Percentiles rank a stretch among this genome's conserved stretches.
phyloP scores from a whole-genome alignment of 73 alveolate species.

The Uronychia setigera region DNA sequence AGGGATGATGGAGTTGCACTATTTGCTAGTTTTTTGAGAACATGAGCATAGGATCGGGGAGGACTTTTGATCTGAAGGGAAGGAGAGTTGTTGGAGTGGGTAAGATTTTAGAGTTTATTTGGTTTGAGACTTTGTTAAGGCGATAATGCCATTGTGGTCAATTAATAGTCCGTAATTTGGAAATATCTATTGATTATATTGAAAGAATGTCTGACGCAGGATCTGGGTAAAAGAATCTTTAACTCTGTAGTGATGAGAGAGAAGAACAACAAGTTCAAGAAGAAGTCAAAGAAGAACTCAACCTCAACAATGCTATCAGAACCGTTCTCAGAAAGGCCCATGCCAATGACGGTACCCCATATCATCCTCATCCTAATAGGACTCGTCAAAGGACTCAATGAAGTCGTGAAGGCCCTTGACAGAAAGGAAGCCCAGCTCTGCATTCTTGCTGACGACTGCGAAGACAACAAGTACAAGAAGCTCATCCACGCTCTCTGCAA shows the following conservation, averaged over 20 bases:
- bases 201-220: neutral
- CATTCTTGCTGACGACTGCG: slow-evolving; percentile 84
- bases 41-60: neutral
- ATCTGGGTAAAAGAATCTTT: neutral
- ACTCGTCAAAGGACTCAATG: slow-evolving; percentile 82
- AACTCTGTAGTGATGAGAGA: slow-evolving; percentile 8
- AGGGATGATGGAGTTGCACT: neutral
- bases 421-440: slow-evolving; percentile 72
- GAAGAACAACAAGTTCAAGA: slow-evolving; percentile 32
- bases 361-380: slow-evolving; percentile 49
- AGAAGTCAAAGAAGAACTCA: slow-evolving; percentile 43
- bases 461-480: slow-evolving; percentile 80
- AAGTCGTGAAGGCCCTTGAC: slow-evolving; percentile 72
- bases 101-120: too few species aligned
- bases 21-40: neutral
- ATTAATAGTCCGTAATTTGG: neutral
- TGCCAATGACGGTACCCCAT: slow-evolving; percentile 44
- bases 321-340: slow-evolving; percentile 47
- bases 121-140: too few species aligned
- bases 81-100: neutral
- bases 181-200: neutral
- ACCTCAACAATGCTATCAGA: slow-evolving; percentile 47
- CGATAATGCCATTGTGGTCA: too few species aligned
- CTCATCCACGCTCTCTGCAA: slow-evolving; percentile 71
- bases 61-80: neutral